These are phyloP conservation scores for Anacardium occidentale DNA, from an alignment of 345 rosid genomes.

Conservation along the genomic window DNA sequence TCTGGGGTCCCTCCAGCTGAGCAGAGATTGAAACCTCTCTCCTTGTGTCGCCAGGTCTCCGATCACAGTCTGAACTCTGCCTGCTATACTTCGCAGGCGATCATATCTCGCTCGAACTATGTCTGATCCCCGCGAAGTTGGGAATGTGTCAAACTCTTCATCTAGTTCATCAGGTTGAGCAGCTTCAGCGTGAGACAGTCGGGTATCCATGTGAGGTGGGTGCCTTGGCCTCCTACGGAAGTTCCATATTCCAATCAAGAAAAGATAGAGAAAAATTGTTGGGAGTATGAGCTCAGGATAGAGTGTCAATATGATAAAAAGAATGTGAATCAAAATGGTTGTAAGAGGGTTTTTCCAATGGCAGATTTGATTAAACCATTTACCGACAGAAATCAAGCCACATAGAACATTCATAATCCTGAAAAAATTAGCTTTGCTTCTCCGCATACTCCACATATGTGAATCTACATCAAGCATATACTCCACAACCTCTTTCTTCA, in stretches of 20 bases:
- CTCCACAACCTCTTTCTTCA: slow-evolving; percentile 74
- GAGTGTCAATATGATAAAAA: slow-evolving; percentile 75
- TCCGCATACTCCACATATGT: slow-evolving; percentile 83
- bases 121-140: slow-evolving; percentile 63
- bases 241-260: slow-evolving; percentile 82
- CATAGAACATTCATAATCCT: slow-evolving; percentile 71
- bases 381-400: slow-evolving; percentile 54
- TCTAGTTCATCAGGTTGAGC: slow-evolving; percentile 65
- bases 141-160: slow-evolving; percentile 33
- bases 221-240: slow-evolving; percentile 57
- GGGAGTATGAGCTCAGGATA: slow-evolving; percentile 82
- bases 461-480: slow-evolving; percentile 90
- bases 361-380: slow-evolving; percentile 73
- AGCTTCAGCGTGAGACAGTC: slow-evolving; percentile 70
- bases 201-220: slow-evolving; percentile 53
- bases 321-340: slow-evolving; percentile 61
- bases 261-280: slow-evolving; percentile 76
- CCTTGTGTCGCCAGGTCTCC: slow-evolving; percentile 97
- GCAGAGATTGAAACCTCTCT: slow-evolving; percentile 76
- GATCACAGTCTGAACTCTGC: slow-evolving; percentile 89
- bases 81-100: slow-evolving; percentile 84
- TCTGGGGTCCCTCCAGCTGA: slow-evolving; percentile 98
- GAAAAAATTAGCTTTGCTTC: slow-evolving; percentile 83
- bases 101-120: slow-evolving; percentile 82
- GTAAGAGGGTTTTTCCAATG: slow-evolving; percentile 86